phyloP scores from a whole-genome alignment of 2,329 filamentous ascomycete species.

The Paecilomyces fulvus region DNA sequence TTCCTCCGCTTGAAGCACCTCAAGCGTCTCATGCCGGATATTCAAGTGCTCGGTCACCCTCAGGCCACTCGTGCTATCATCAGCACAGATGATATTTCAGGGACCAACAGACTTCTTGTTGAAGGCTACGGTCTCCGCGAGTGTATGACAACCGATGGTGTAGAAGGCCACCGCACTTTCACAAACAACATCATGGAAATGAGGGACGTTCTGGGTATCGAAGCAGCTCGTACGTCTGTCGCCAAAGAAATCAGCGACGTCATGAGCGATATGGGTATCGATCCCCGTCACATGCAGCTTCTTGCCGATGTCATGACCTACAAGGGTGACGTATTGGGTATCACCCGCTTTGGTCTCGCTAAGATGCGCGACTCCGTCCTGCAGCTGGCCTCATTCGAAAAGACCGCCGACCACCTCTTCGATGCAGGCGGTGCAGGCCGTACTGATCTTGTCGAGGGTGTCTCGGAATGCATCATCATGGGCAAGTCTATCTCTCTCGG shows the following conservation, averaged over 20 bases:
- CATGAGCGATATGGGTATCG: conserved; percentile 92
- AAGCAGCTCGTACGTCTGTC: conserved; percentile 85
- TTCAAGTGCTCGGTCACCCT: conserved; percentile 85
- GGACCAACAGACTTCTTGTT: conserved; percentile 67
- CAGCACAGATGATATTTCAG: conserved; percentile 63
- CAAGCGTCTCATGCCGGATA: conserved; percentile 68
- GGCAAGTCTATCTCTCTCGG: conserved; percentile 88
- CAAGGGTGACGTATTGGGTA: conserved; percentile 93
- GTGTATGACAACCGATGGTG: conserved; percentile 90
- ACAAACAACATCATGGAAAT: conserved; percentile 91
- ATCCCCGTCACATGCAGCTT: conserved; percentile 95
- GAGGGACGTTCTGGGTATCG: conserved; percentile 80
- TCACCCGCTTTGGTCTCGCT: conserved; percentile 88
- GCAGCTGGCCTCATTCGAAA: conserved; percentile 93
- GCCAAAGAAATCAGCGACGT: conserved; percentile 78
- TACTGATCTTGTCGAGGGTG: conserved; percentile 83
- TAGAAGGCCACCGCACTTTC: conserved; percentile 64
- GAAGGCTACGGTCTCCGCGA: conserved; percentile 86
- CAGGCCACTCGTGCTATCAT: conserved; percentile 83
- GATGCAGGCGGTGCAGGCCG: conserved; percentile 90
- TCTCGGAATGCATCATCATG: conserved; percentile 96
- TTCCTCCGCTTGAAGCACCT: conserved; percentile 67
- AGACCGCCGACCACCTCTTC: conserved; percentile 95
- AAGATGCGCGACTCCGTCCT: conserved; percentile 95
- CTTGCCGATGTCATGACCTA: conserved; percentile 98